Evolutionary conservation across 75 land plant species (phyloP), one percentile per base, ranked within the genome.

Genomic region (Adiantum capillusveneris): DNA sequence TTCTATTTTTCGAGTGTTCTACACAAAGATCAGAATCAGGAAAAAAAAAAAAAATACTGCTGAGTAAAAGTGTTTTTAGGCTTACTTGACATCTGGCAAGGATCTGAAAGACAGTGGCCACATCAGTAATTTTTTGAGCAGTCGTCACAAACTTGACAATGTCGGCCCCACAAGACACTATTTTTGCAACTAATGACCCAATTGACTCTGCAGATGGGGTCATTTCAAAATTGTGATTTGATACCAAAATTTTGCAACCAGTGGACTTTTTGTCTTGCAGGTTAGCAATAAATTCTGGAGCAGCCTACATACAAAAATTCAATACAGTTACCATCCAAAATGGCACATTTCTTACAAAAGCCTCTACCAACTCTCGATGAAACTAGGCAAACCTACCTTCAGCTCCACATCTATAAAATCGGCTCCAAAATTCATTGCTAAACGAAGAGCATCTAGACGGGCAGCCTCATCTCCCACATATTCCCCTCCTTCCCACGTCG

Each of bases 151-250:
- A 50, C 53, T 84, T 87, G 17, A 84, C 71, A 25, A 87, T 61
- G 44, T 87, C 88, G 29, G 82, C 91, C 56, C 91, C 91, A 20
- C 77, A 70, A 22, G 83, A 53, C 62, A 78, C 79, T 34, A 84
- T 71, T 25, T 36, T 45, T 39, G 74, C 80, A 25, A 79, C 62
- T 0, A 81, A 63, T 26, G 60, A 12, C 11, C 75, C 72, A 22
- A 87, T 59, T 43, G 81, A 76, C 39, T 87, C 88, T 0, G 31
- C 31, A 7, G 85, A 68, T 28, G 80, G 81, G 1, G 73, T 81
- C 11, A 21, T 30, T 17, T 73, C 66, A 62, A 72, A 81, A 45
- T 85, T 68, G 61, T 84, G 84, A 55, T 67, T 69, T 25, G 88
- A 87, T 1, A 84, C 91, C 36, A 87, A 81, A 27, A 87, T 66